Conservation (phyloP, 2,329 filamentous ascomycete genomes). For the Botryosphaeria agaves region DNA sequence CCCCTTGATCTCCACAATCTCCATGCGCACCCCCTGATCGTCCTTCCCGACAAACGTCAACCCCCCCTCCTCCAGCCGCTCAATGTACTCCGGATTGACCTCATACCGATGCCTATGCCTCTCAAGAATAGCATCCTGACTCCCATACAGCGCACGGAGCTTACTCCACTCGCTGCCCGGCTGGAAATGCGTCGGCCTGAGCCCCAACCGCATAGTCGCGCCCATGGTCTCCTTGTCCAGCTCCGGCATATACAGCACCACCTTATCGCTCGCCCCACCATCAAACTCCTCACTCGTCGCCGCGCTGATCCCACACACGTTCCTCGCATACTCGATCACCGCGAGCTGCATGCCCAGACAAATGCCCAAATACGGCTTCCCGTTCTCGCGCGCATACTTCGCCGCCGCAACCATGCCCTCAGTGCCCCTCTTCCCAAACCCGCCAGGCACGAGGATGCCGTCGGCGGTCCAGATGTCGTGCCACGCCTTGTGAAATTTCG, state of each 20-base stretch:
- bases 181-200: slow-evolving; percentile 60
- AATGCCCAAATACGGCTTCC: slow-evolving; percentile 71
- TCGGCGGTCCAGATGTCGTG: slow-evolving; percentile 54
- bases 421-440: slow-evolving; percentile 66
- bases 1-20: slow-evolving; percentile 65
- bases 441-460: slow-evolving; percentile 53
- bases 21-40: slow-evolving; percentile 61
- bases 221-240: slow-evolving; percentile 59
- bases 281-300: slow-evolving; percentile 41
- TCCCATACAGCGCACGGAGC: slow-evolving; percentile 57
- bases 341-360: slow-evolving; percentile 89
- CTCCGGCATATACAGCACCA: slow-evolving; percentile 89
- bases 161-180: slow-evolving; percentile 59
- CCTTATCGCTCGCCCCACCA: slow-evolving; percentile 43
- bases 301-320: slow-evolving; percentile 46
- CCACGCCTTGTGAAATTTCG: slow-evolving; percentile 75
- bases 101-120: slow-evolving; percentile 83
- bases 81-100: slow-evolving; percentile 66
- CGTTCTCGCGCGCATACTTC: slow-evolving; percentile 72
- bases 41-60: slow-evolving; percentile 68
- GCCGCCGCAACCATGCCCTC: slow-evolving; percentile 81
- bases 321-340: slow-evolving; percentile 73
- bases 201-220: slow-evolving; percentile 74
- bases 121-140: slow-evolving; percentile 35
- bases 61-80: slow-evolving; percentile 48